These are phyloP conservation scores for Podospora fimiseda DNA, from an alignment of 495 filamentous ascomycete species.

Conservation along the genomic window DNA sequence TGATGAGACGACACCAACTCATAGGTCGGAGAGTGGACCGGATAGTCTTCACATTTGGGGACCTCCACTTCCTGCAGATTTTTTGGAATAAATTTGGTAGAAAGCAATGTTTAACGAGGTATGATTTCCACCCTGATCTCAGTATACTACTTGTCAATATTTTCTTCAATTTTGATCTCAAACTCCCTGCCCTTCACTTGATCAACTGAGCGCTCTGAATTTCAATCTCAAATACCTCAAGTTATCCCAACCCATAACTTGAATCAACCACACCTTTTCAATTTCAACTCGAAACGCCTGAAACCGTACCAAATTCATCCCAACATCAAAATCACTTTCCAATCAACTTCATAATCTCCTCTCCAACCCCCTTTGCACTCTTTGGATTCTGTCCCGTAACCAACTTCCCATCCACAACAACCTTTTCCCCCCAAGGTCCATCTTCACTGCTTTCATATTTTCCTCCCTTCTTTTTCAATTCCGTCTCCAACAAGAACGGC, in stretches of 20 bases:
- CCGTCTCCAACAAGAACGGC: conserved; percentile 61
- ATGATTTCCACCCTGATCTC: too few species aligned
- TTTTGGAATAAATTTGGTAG: conserved; percentile 3
- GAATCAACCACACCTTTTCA: too few species aligned
- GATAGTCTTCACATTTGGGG: conserved; percentile 4
- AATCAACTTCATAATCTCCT: conserved; percentile 43
- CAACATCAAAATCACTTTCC: too few species aligned
- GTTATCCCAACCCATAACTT: too few species aligned
- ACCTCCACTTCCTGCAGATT: conserved; percentile 1
- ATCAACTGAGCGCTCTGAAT: too few species aligned
- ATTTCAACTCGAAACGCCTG: too few species aligned
- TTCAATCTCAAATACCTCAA: too few species aligned
- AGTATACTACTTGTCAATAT: too few species aligned
- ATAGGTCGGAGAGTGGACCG: background rate
- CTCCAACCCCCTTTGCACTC: conserved; percentile 53
- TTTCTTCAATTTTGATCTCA: too few species aligned
- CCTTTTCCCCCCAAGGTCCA: conserved; percentile 55
- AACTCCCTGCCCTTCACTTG: too few species aligned
- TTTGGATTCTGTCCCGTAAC: conserved; percentile 75
- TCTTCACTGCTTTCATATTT: conserved; percentile 53
- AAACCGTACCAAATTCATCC: too few species aligned
- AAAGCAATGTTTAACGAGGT: too few species aligned
- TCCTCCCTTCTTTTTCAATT: conserved; percentile 46
- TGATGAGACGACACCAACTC: conserved; percentile 2
- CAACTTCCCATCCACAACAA: conserved; percentile 54